These are phyloP conservation scores for Coelastrella sp. DNA, from an alignment of 139 green algal genomes.

Conservation along the genomic window DNA sequence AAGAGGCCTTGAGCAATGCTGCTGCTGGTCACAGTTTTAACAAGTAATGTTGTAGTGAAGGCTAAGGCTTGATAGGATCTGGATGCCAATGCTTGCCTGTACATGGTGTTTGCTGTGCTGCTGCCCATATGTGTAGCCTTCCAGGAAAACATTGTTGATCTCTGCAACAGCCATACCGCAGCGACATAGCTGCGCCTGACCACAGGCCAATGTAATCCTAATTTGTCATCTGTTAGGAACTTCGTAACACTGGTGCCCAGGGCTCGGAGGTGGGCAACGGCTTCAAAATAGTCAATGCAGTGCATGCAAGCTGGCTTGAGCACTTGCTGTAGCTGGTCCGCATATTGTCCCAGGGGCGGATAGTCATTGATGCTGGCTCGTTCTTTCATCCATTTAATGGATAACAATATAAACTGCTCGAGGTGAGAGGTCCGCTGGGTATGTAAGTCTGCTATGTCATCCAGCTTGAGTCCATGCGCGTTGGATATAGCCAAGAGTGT, in stretches of 20 bases:
- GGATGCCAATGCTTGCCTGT: slow-evolving; percentile 11
- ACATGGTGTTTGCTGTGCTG: slow-evolving; percentile 27
- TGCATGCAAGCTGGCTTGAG: background rate
- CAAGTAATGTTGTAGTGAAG: too few relatives aligned
- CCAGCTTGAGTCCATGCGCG: background rate
- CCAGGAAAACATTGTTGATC: slow-evolving; percentile 20
- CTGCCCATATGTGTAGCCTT: slow-evolving; percentile 14
- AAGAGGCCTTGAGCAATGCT: too few relatives aligned
- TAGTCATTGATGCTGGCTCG: background rate
- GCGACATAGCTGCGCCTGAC: slow-evolving; percentile 34
- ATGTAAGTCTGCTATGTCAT: background rate
- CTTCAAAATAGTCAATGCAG: slow-evolving; percentile 40
- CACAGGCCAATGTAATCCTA: background rate
- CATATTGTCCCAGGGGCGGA: background rate
- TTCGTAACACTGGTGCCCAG: background rate
- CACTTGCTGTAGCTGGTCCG: background rate
- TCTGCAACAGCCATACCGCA: slow-evolving; percentile 25
- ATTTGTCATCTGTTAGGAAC: background rate
- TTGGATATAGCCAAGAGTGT: too few relatives aligned
- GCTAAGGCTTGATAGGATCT: too few relatives aligned
- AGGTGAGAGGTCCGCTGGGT: background rate
- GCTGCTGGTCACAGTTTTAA: too few relatives aligned
- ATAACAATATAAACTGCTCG: background rate
- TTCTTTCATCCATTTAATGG: background rate
- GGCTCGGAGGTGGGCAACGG: background rate